Percentiles rank a stretch among this genome's conserved stretches.
phyloP scores from a whole-genome alignment of 345 rosid genomes.

The Populus tremula region DNA sequence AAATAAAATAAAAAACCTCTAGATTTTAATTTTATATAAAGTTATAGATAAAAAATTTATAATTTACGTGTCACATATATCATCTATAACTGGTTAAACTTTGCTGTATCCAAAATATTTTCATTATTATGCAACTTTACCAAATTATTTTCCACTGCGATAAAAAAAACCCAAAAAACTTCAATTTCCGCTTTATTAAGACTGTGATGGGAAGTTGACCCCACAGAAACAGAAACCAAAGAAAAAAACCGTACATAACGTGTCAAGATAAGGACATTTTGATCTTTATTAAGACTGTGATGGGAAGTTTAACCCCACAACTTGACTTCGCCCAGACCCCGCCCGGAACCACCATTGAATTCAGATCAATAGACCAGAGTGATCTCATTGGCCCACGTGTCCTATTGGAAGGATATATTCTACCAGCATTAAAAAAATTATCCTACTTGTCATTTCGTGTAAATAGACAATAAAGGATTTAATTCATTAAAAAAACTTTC shows the following conservation, averaged over 20 bases:
- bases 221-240: not conserved
- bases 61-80: too few species aligned
- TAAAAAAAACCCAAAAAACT: too few species aligned
- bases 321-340: not conserved
- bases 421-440: not conserved
- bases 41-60: too few species aligned
- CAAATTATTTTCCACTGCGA: too few species aligned
- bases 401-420: slow-evolving; percentile 16
- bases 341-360: not conserved
- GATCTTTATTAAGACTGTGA: slow-evolving; percentile 7
- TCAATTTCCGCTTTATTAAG: not conserved
- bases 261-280: slow-evolving; percentile 22
- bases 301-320: slow-evolving; percentile 14
- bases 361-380: not conserved
- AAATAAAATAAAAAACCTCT: too few species aligned
- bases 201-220: slow-evolving; percentile 16
- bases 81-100: too few species aligned
- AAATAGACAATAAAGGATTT: too few species aligned
- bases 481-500: not conserved
- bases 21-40: too few species aligned
- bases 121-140: too few species aligned
- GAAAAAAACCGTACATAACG: slow-evolving; percentile 15
- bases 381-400: slow-evolving; percentile 23
- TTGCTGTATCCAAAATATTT: too few species aligned
- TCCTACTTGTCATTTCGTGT: too few species aligned